Evolutionary conservation across 2,329 filamentous ascomycete genomes (phyloP).

Genomic region (Cladosporium halotolerans): DNA sequence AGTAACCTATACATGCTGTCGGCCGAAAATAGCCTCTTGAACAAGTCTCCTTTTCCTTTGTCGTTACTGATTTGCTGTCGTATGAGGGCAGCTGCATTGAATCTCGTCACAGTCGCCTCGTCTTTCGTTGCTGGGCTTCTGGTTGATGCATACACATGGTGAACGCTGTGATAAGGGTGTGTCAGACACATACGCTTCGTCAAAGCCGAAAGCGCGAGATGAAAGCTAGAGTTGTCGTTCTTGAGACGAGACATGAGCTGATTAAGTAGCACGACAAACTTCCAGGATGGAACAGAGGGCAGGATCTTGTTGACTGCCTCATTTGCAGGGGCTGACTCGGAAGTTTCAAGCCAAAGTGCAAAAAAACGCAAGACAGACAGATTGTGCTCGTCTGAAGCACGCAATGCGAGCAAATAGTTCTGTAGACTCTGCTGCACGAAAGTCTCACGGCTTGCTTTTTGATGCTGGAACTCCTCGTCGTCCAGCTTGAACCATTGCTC

Average conservation of each 20-base stretch:
- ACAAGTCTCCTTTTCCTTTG: conserved; percentile 49
- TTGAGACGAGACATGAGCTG: conserved; percentile 91
- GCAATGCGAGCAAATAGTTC: conserved; percentile 82
- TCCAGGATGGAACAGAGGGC: conserved; percentile 71
- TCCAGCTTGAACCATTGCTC: conserved; percentile 87
- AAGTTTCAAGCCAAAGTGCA: conserved; percentile 86
- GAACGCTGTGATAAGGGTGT: conserved; percentile 95
- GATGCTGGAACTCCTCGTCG: conserved; percentile 73
- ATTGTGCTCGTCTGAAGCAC: conserved; percentile 80
- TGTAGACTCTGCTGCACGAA: conserved; percentile 86
- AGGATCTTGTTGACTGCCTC: conserved; percentile 66
- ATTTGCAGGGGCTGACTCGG: conserved; percentile 70
- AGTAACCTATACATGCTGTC: conserved; percentile 60
- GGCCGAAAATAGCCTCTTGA: conserved; percentile 66
- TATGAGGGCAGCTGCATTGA: conserved; percentile 65
- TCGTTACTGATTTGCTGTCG: conserved; percentile 53
- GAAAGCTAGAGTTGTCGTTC: conserved; percentile 63
- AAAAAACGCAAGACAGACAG: conserved; percentile 88
- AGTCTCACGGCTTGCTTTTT: conserved; percentile 68
- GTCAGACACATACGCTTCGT: conserved; percentile 81
- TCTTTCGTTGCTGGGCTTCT: conserved; percentile 59
- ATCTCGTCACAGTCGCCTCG: conserved; percentile 65
- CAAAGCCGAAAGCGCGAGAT: conserved; percentile 64
- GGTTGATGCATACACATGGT: conserved; percentile 83
- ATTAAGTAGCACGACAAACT: conserved; percentile 90